Evolutionary conservation across 176 grass and related monocot genomes (phyloP).

Genomic region (Avena sativa): DNA sequence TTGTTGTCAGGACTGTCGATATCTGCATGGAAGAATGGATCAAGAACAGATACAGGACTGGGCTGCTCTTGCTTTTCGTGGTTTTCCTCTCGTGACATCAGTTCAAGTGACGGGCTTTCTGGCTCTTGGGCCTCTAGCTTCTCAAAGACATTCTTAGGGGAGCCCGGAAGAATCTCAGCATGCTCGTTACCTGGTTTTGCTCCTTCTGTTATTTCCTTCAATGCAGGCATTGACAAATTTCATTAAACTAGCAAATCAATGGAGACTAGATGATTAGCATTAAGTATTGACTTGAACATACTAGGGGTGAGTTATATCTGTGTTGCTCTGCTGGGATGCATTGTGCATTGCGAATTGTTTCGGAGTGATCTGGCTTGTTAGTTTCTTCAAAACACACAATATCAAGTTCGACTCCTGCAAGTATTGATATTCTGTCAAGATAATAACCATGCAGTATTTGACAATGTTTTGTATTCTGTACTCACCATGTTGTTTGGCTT

Average conservation of each 20-base stretch:
- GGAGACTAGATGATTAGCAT: slow-evolving; percentile 8
- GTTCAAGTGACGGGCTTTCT: slow-evolving; percentile 7
- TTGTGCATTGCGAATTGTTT: neutral
- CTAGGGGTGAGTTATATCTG: slow-evolving; percentile 6
- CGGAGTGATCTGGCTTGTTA: slow-evolving; percentile 16
- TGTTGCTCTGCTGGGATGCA: slow-evolving; percentile 32
- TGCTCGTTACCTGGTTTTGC: neutral
- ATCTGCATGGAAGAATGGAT: slow-evolving; percentile 54
- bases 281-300: slow-evolving; percentile 29
- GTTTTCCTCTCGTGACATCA: slow-evolving; percentile 42
- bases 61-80: slow-evolving; percentile 57
- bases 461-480: neutral
- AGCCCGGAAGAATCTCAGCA: slow-evolving; percentile 20
- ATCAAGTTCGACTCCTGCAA: slow-evolving; percentile 37
- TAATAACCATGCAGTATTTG: slow-evolving; percentile 2
- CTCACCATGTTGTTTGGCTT: slow-evolving; percentile 43
- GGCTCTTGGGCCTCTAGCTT: slow-evolving; percentile 41
- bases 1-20: slow-evolving; percentile 18
- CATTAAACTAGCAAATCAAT: slow-evolving; percentile 32
- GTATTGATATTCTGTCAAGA: slow-evolving; percentile 20
- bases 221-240: neutral
- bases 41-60: slow-evolving; percentile 59
- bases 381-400: slow-evolving; percentile 6
- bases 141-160: slow-evolving; percentile 30
- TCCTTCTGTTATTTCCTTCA: slow-evolving; percentile 31